Conservation (phyloP, 2,329 filamentous ascomycete species). For the Chaetoscypha palmicola region DNA sequence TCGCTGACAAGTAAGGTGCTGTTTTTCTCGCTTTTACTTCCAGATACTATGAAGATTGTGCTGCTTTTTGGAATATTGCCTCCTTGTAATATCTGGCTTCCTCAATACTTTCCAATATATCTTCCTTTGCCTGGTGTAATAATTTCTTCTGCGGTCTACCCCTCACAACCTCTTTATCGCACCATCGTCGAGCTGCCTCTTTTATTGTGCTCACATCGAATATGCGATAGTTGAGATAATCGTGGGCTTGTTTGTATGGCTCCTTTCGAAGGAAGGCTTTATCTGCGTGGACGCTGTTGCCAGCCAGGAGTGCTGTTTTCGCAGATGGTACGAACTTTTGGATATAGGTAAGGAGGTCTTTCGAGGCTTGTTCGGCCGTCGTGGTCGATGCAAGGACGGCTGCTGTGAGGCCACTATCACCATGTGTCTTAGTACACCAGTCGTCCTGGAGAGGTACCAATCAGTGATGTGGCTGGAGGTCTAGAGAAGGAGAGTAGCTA, state of each 20-base stretch:
- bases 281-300: conserved; percentile 91
- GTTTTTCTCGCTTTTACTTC: not conserved
- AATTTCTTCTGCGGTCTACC: conserved; percentile 65
- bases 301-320: conserved; percentile 68
- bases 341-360: conserved; percentile 71
- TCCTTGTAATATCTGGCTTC: conserved; percentile 81
- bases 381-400: conserved; percentile 67
- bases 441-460: conserved; percentile 45
- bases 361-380: conserved; percentile 61
- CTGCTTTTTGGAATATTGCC: conserved; percentile 49
- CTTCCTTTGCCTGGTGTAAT: conserved; percentile 74
- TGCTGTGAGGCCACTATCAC: conserved; percentile 70
- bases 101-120: conserved; percentile 91
- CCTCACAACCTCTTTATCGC: conserved; percentile 49
- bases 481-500: conserved; percentile 9
- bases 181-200: conserved; percentile 82
- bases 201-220: conserved; percentile 90
- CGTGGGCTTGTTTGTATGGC: conserved; percentile 67
- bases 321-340: conserved; percentile 60
- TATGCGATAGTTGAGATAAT: conserved; percentile 82
- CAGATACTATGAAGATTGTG: not conserved
- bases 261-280: conserved; percentile 67
- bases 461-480: conserved; percentile 6
- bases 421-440: conserved; percentile 83
- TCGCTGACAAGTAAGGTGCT: not conserved